Base-by-base conservation (phyloP, 306 rosid genomes). In the Alnus glutinosa region DNA sequence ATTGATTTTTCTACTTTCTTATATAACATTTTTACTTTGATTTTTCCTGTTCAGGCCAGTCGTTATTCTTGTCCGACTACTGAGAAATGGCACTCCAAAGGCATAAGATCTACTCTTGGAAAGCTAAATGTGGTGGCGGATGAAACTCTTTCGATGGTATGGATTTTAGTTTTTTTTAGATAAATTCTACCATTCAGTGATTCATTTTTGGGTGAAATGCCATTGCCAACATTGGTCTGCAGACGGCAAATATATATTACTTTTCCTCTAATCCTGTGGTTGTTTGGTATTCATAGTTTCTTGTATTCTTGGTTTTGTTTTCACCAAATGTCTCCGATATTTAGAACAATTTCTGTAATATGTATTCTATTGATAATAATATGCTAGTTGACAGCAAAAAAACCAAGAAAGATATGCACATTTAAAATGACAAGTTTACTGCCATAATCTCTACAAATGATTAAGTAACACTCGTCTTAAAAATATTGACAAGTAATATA, bases 81-180 rank as follows among this genome's bases (percentile, higher is more conserved):
- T 39, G 88, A 77, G 55, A 81, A 73, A 58, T 77, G 80, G 70
- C 73, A 73, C 79, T 54, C 86, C 78, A 82, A 69, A 76, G 76
- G 76, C 74, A 66, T 85, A 57, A 78, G 85, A 81, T 86, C 89
- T 87, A 62, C 89, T 54, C 84, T 91, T 59, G 80, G 87, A 74
- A 90, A 88, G 80, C 86, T 90, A 69, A 84, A 83, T 80, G 73
- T 84, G 80, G 83, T 78, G 61, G 92, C 88, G 82, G 87, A 92
- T 76, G 74, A 64, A 85, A 78, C 80, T 79, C 67, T 85, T 78
- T 64, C 88, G 23, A 85, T 78, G 98, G 98, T 94, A 92, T 76
- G 64, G 62, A 78, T 76, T 73, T 68, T 55, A 51, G 57, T 39
- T 28, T 28, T 58, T 32, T 68, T 71, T 57, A 51, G 19, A 42